A percentile compares a stretch with the other conserved stretches of the same genome.
Conservation (phyloP, 2,329 filamentous ascomycete genomes). For the Diaporthe humulicola region DNA sequence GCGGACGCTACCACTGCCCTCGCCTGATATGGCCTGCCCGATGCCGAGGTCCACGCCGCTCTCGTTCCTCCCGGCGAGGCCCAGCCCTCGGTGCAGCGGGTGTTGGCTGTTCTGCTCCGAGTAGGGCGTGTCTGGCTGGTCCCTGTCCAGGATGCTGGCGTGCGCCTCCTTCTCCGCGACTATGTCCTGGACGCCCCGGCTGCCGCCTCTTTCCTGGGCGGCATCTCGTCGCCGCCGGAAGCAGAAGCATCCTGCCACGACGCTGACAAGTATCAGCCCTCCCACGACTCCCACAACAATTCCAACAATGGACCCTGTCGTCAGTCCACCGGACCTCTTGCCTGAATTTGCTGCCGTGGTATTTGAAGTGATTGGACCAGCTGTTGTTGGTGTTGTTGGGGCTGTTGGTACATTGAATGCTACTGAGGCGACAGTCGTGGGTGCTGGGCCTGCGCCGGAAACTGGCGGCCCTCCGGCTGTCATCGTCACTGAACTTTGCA, state of each 20-base stretch:
- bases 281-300: slow-evolving; percentile 59
- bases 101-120: slow-evolving; percentile 55
- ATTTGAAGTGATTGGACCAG: background rate
- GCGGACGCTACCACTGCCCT: background rate
- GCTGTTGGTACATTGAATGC: background rate
- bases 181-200: slow-evolving; percentile 49
- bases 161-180: slow-evolving; percentile 61
- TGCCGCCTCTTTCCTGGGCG: slow-evolving; percentile 14
- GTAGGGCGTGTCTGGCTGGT: slow-evolving; percentile 59
- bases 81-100: slow-evolving; percentile 24
- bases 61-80: slow-evolving; percentile 29
- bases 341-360: background rate
- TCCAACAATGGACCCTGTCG: slow-evolving; percentile 60
- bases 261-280: slow-evolving; percentile 55
- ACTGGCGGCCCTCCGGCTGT: background rate
- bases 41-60: slow-evolving; percentile 27
- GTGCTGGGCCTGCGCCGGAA: background rate
- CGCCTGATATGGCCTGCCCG: slow-evolving; percentile 9
- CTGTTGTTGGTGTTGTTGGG: background rate
- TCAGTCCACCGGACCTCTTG: slow-evolving; percentile 47
- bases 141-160: slow-evolving; percentile 49
- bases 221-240: slow-evolving; percentile 48
- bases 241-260: slow-evolving; percentile 58
- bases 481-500: too few relatives aligned
- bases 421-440: background rate